These are phyloP conservation scores for Torulaspora globosa DNA, from an alignment of 1,139 yeast genomes.

Conservation along the genomic window DNA sequence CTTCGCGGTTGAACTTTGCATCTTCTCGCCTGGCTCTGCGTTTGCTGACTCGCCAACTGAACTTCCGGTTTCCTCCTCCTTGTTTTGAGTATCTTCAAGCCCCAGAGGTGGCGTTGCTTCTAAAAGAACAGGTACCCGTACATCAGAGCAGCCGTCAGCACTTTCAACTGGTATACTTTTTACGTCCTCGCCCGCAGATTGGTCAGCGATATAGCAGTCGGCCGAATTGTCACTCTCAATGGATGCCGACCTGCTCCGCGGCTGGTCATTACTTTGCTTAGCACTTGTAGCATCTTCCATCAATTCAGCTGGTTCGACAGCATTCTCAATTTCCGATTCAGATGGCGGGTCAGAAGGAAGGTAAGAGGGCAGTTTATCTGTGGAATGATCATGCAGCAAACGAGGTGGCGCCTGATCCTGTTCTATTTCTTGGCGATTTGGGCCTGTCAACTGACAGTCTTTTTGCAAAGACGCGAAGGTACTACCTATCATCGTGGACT, in stretches of 20 bases:
- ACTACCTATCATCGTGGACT: background rate
- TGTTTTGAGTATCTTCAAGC: too few species aligned
- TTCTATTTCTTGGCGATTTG: background rate
- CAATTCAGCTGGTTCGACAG: background rate
- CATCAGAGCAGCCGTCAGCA: background rate
- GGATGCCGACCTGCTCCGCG: background rate
- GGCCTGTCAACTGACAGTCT: background rate
- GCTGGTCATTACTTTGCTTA: background rate
- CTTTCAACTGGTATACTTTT: background rate
- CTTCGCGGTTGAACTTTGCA: background rate
- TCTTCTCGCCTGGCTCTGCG: background rate
- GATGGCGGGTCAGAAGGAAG: slow-evolving; percentile 8
- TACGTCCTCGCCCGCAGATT: background rate
- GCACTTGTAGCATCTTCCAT: background rate
- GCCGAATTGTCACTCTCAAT: background rate
- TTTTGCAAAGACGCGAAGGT: background rate
- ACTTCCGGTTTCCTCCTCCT: background rate
- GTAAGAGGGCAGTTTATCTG: background rate
- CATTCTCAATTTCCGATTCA: background rate
- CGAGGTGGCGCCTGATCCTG: background rate
- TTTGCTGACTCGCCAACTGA: background rate
- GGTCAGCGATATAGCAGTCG: background rate
- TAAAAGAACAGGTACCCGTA: background rate
- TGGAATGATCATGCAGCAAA: background rate
- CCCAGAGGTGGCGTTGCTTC: background rate